A percentile compares a stretch with the other conserved stretches of the same genome.
phyloP scores from a whole-genome alignment of 2,329 filamentous ascomycete genomes.

The Lasiodiplodia hormozganensis region DNA sequence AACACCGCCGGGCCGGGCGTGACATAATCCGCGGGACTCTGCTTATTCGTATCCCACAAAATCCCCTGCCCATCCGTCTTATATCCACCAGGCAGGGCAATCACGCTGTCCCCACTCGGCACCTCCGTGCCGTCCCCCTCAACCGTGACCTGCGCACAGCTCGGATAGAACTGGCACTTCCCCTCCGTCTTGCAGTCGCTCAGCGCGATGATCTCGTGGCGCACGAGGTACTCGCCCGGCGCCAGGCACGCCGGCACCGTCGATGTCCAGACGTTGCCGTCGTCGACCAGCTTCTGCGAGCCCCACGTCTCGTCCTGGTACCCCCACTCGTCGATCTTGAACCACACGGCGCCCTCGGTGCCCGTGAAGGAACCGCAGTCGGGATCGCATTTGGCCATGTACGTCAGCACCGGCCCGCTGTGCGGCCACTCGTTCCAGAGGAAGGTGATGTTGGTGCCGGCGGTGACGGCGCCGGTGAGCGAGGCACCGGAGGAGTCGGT shows the following conservation, averaged over 20 bases:
- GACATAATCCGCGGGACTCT: slow-evolving; percentile 6
- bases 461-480: slow-evolving; percentile 36
- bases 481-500: slow-evolving; percentile 36
- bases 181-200: slow-evolving; percentile 51
- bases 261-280: slow-evolving; percentile 31
- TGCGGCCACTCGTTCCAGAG: slow-evolving; percentile 48
- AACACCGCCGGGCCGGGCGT: slow-evolving; percentile 1
- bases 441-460: slow-evolving; percentile 45
- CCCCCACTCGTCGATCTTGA: slow-evolving; percentile 48
- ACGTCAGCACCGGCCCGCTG: slow-evolving; percentile 46
- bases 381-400: slow-evolving; percentile 43
- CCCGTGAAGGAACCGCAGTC: slow-evolving; percentile 38
- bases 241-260: slow-evolving; percentile 36
- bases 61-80: slow-evolving; percentile 1
- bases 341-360: slow-evolving; percentile 47
- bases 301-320: slow-evolving; percentile 42
- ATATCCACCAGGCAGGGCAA: background rate
- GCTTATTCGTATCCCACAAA: slow-evolving; percentile 15
- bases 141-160: slow-evolving; percentile 48
- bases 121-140: slow-evolving; percentile 22
- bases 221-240: slow-evolving; percentile 51
- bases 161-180: slow-evolving; percentile 51
- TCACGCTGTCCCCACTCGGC: background rate
- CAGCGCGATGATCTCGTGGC: slow-evolving; percentile 48
- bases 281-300: slow-evolving; percentile 33